Conservation (phyloP, 345 rosid species). For the Litchi chinensis region DNA sequence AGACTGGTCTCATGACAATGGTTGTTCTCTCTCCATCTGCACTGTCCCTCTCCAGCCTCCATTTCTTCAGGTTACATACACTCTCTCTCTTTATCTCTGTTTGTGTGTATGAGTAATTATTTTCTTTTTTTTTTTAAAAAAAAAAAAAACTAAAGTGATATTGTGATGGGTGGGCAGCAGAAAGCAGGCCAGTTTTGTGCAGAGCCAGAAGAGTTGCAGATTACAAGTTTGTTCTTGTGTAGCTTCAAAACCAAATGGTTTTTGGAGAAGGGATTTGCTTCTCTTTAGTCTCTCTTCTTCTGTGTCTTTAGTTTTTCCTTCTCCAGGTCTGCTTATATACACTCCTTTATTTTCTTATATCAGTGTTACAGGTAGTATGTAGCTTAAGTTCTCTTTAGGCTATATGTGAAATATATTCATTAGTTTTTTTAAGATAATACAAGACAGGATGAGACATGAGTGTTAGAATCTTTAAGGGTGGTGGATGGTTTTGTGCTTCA, state of each 20-base stretch:
- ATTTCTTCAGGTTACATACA: slow-evolving; percentile 35
- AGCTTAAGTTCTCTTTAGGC: not conserved
- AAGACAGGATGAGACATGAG: not conserved
- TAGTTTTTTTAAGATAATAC: not conserved
- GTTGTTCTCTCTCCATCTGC: slow-evolving; percentile 47
- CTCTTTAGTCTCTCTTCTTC: slow-evolving; percentile 70
- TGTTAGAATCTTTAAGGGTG: not conserved
- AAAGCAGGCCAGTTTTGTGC: slow-evolving; percentile 34
- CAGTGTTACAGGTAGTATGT: not conserved
- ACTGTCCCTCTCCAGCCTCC: slow-evolving; percentile 31
- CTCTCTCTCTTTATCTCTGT: slow-evolving; percentile 1
- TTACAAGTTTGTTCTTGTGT: slow-evolving; percentile 39
- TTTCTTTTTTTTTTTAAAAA: not conserved
- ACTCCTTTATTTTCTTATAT: not conserved
- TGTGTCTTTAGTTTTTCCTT: slow-evolving; percentile 44
- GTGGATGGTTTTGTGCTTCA: not conserved
- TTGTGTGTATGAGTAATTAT: not conserved
- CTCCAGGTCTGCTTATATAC: slow-evolving; percentile 43
- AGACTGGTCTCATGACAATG: slow-evolving; percentile 35
- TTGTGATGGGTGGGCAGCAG: slow-evolving; percentile 25
- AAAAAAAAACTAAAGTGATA: not conserved
- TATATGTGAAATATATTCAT: not conserved
- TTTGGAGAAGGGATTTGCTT: slow-evolving; percentile 69
- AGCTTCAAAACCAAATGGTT: slow-evolving; percentile 33
- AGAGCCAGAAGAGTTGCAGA: slow-evolving; percentile 44